Evolutionary conservation across 331 rosid species (phyloP), one percentile per base, ranked within the genome.

Genomic region (Quercus lobata): DNA sequence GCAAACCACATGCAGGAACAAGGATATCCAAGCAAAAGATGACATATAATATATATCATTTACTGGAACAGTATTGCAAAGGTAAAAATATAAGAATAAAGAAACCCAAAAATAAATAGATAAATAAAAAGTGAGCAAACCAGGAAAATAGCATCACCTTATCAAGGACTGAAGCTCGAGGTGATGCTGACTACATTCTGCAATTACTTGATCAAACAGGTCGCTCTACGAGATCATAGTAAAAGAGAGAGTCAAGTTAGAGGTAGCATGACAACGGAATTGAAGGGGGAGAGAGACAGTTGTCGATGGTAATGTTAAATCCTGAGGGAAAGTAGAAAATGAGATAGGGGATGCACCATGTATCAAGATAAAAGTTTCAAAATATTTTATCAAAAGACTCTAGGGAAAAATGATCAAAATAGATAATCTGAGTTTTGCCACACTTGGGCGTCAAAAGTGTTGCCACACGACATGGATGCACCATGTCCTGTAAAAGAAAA

Each of bases 141-240:
- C 65, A 73, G 35, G 44, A 65, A 24, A 63, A 81, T 34, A 57
- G 21, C 9, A 25, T 72, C 86, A 92, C 97, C 97, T 92, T 79
- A 92, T 87, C 88, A 91, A 83, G 72, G 94, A 76, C 75, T 90
- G 93, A 85, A 94, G 91, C 82, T 94, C 95, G 30, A 81, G 82
- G 76, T 89, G 92, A 84, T 94, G 98, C 69, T 91, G 97, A 69
- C 79, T 84, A 84, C 97, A 89, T 75, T 94, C 93, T 70, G 89
- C 87, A 78, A 86, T 84, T 61, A 91, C 94, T 87, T 91, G 92
- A 66, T 88, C 88, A 73, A 92, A 86, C 46, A 89, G 76, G 77
- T 92, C 89, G 70, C 87, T 87, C 98, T 91, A 61, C 73, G 79
- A 21, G 68, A 81, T 49, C 70, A 71, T 60, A 32, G 80, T 24